Evolutionary conservation across 2,329 filamentous ascomycete species (phyloP).

Genomic region (Neocucurbitaria cava): DNA sequence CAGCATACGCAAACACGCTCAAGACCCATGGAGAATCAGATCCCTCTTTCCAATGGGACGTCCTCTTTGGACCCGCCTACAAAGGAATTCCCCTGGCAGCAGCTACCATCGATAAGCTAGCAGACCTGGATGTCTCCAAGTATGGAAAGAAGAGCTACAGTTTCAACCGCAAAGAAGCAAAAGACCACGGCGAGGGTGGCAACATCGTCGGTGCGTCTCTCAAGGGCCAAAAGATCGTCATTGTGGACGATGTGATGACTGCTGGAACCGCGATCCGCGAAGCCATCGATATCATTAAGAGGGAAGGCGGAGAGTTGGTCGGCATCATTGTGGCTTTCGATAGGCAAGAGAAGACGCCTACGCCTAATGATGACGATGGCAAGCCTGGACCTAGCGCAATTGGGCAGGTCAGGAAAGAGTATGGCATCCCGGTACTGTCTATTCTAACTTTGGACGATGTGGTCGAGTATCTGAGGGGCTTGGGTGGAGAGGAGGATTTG

Average conservation of each 20-base stretch:
- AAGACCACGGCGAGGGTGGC: constrained; percentile 94
- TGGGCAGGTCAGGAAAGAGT: constrained; percentile 83
- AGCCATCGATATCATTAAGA: constrained; percentile 85
- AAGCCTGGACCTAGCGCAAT: constrained; percentile 80
- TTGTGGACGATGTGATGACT: constrained; percentile 97
- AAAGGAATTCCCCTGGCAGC: constrained; percentile 95
- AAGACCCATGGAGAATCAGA: constrained; percentile 53
- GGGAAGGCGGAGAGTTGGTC: constrained; percentile 82
- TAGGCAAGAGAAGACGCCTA: constrained; percentile 80
- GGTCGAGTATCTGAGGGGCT: constrained; percentile 52
- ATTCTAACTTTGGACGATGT: constrained; percentile 88
- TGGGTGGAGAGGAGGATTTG: constrained; percentile 56
- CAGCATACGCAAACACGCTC: constrained; percentile 76
- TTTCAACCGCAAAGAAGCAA: constrained; percentile 96
- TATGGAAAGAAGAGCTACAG: constrained; percentile 79
- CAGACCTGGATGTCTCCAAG: constrained; percentile 68
- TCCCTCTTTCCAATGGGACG: constrained; percentile 70
- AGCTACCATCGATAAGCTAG: constrained; percentile 77
- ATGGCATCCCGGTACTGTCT: constrained; percentile 80
- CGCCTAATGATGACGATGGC: constrained; percentile 66
- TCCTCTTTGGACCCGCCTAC: constrained; percentile 94
- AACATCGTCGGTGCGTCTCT: constrained; percentile 88
- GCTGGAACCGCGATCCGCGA: constrained; percentile 94
- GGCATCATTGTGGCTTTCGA: constrained; percentile 91
- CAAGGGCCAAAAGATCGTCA: constrained; percentile 83